Base-by-base conservation (phyloP, 139 green algal genomes). In the Tetraselmis chui region DNA sequence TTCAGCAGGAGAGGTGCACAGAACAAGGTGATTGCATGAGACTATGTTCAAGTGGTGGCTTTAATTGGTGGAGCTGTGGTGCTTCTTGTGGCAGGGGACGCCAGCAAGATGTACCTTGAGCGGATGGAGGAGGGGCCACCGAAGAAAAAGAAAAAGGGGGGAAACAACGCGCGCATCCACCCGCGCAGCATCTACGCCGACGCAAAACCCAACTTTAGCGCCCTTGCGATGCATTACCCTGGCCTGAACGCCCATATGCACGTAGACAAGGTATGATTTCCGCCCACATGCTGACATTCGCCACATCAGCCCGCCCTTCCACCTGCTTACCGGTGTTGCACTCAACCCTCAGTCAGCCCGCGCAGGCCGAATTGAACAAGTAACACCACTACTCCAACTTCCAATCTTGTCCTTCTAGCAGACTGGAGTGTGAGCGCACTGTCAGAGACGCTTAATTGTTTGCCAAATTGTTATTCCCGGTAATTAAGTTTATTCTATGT, bases 131-230 rank as follows among this genome's bases (percentile, higher is more conserved):
- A 67, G 45, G n/a, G n/a, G n/a, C n/a, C n/a, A n/a, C 45, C 45
- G 45, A 5, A 67, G 45, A 5, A 18, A 5, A 5, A 18, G 45
- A 67, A 67, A 18, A 18, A 18, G 0, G 78, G 28, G 75, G 59
- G 76, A 76, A 59, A n/a, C 77, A 90, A 90, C 59, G 67, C 85
- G 0, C 75, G 80, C 59, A 94, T 94, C 58, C 91, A 96, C 83
- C 91, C 92, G 0, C 77, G 81, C 32, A 94, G 91, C 87, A 81
- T 80, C 5, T 95, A 97, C 58, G 90, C 87, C 59, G 80, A 81
- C 0, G 32, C 88, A n/a, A 84, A 94, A 77, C 93, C 93, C 0
- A 91, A 98, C 80, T 98, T 98, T 88, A 87, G 29, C 2, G 83
- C 83, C 0, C 88, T 97, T 28, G 89, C 92, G 0, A 22, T 45